Conservation (phyloP, 805 yeast genomes). For the Brettanomyces naardenensis region DNA sequence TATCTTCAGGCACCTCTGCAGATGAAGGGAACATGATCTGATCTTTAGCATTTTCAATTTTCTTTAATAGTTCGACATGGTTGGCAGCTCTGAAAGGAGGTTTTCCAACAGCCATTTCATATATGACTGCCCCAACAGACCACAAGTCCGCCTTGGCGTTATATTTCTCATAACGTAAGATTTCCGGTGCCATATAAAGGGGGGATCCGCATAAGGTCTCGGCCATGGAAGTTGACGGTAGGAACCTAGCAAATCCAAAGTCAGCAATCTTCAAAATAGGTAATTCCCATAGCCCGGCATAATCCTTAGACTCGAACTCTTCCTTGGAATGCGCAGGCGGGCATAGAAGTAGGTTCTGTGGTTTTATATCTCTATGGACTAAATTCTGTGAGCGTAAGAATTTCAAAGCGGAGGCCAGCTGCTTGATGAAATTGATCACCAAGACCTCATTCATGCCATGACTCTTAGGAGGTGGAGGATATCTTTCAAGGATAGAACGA, state of each 20-base stretch:
- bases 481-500: slow-evolving; percentile 65
- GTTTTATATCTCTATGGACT: slow-evolving; percentile 93
- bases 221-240: slow-evolving; percentile 90
- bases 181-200: slow-evolving; percentile 97
- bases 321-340: slow-evolving; percentile 68
- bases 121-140: slow-evolving; percentile 96
- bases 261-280: slow-evolving; percentile 93
- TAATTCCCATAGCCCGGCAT: slow-evolving; percentile 77
- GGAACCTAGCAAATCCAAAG: slow-evolving; percentile 92
- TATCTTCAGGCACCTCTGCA: slow-evolving; percentile 54
- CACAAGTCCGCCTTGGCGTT: slow-evolving; percentile 96
- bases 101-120: slow-evolving; percentile 93
- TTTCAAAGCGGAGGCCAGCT: slow-evolving; percentile 73
- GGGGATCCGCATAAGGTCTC: slow-evolving; percentile 98
- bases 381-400: slow-evolving; percentile 77
- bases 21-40: slow-evolving; percentile 67
- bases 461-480: slow-evolving; percentile 70
- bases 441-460: slow-evolving; percentile 76
- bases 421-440: slow-evolving; percentile 80
- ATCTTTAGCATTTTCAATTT: slow-evolving; percentile 78
- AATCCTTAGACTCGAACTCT: slow-evolving; percentile 50
- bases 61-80: slow-evolving; percentile 81
- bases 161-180: slow-evolving; percentile 86
- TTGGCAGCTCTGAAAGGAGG: slow-evolving; percentile 95
- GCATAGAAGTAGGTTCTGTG: slow-evolving; percentile 76